Evolutionary conservation across 495 filamentous ascomycete genomes (phyloP).

Genomic region (Hypoxylon rickii): DNA sequence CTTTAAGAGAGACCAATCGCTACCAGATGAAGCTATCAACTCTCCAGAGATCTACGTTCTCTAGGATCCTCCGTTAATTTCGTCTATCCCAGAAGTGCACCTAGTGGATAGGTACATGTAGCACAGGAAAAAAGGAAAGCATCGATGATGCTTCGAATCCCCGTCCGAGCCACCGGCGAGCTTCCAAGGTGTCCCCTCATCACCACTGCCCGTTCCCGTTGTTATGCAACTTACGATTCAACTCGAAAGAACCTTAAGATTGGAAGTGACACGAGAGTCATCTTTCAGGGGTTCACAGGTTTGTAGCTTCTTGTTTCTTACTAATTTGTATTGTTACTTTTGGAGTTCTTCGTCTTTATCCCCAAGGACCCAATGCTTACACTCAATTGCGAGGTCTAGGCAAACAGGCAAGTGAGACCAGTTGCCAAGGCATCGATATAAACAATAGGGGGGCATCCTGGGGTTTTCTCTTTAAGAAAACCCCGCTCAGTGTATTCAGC

Average conservation of each 20-base stretch:
- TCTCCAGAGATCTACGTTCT: too few species aligned
- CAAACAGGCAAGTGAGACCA: slow-evolving; percentile 40
- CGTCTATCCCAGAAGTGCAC: too few species aligned
- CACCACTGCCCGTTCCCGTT: not conserved
- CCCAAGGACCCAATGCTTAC: slow-evolving; percentile 10
- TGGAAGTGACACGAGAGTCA: slow-evolving; percentile 74
- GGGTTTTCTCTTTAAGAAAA: too few species aligned
- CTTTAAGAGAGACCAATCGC: not conserved
- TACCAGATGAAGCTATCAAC: not conserved
- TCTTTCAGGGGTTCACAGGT: slow-evolving; percentile 92
- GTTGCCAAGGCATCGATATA: not conserved
- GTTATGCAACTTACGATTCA: slow-evolving; percentile 49
- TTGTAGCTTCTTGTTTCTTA: not conserved
- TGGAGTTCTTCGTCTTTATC: not conserved
- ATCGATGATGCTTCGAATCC: slow-evolving; percentile 8
- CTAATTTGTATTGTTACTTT: not conserved
- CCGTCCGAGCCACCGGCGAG: not conserved
- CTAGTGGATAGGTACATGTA: too few species aligned
- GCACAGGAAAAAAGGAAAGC: too few species aligned
- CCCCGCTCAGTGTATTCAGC: too few species aligned
- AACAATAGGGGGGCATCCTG: too few species aligned
- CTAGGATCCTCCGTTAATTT: too few species aligned
- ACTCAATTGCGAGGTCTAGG: slow-evolving; percentile 32
- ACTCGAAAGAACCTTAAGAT: slow-evolving; percentile 81
- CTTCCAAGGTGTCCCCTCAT: not conserved